Evolutionary conservation across 257 asterid genomes (phyloP), one percentile per base, ranked within the genome.

Genomic region (Voacanga thouarsii): DNA sequence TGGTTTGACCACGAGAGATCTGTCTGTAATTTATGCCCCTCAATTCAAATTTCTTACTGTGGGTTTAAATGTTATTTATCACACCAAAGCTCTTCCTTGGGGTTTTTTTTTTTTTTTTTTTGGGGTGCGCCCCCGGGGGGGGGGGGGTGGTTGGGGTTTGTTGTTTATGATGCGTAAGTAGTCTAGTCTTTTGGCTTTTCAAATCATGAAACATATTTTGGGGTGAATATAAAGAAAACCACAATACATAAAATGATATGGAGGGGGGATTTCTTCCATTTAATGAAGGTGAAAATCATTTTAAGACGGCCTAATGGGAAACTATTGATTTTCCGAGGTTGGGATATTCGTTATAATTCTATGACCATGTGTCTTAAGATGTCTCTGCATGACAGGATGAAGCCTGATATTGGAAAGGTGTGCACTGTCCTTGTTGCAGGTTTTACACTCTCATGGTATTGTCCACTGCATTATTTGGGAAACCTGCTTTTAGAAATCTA

Each of bases 391-490:
- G 19, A 61, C 71, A 53, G 11, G 66, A 77, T 30, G 50, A 61
- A 63, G 37, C 18, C 47, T 67, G 77, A 33, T 44, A 9, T 12
- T 21, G 69, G 67, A 57, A 26, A 41, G 41, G 26, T 70, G 15
- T 77, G 39, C 37, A 73, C 53, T 59, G 30, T 41, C 2, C 26
- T 15, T 59, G 24, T 53, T 80, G 55, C 84, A 86, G 89, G 89
- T 96, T 96, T 83, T 96, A 96, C 72, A 96, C 99, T 53, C 97
- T 96, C 84, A 96, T 96, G 99, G 99, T 93, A 79, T 82, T 96
- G 63, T 93, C 99, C 24, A 96, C 99, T 76, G 99, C 99, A 55
- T 90, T 96, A 28, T 96, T 96, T 83, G 97, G 90, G 64, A 96
- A 93, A 83, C 98, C 98, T 28, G 99, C 99, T 80, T 96, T 96